Conservation (phyloP, 257 asterid species). For the Mitragyna speciosa region DNA sequence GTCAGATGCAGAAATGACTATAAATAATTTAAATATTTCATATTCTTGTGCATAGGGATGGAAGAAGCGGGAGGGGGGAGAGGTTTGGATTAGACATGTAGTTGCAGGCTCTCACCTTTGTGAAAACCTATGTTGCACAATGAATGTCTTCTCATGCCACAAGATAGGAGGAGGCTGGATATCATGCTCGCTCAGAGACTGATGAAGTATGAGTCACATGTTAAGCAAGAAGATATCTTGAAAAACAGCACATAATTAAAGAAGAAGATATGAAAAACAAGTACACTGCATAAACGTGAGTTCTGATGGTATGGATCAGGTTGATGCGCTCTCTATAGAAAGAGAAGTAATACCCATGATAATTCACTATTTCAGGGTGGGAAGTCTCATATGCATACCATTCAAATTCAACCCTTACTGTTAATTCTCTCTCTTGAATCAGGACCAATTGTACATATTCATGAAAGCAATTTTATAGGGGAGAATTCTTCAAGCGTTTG, state of each 20-base stretch:
- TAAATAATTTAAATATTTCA: too few relatives aligned
- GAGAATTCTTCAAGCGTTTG: background rate
- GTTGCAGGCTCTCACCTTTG: conserved; percentile 36
- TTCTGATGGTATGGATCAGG: background rate
- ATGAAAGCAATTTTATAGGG: background rate
- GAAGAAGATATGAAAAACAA: background rate
- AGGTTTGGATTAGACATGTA: background rate
- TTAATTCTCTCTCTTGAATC: background rate
- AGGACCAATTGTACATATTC: background rate
- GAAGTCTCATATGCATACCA: background rate
- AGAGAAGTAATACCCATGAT: background rate
- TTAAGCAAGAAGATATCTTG: conserved; percentile 19
- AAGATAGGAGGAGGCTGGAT: conserved; percentile 32
- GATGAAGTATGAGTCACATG: conserved; percentile 17
- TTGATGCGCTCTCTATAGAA: background rate
- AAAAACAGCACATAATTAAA: conserved; percentile 1
- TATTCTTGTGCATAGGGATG: too few relatives aligned
- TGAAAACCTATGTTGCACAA: conserved; percentile 14
- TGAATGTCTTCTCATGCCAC: conserved; percentile 48
- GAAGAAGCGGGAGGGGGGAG: background rate
- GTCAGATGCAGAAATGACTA: background rate
- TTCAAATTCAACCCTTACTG: background rate
- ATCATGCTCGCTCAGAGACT: conserved; percentile 36
- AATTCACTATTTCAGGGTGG: background rate
- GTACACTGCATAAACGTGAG: background rate